Base-by-base conservation (phyloP, 2,329 filamentous ascomycete genomes). In the Grosmannia clavigera region DNA sequence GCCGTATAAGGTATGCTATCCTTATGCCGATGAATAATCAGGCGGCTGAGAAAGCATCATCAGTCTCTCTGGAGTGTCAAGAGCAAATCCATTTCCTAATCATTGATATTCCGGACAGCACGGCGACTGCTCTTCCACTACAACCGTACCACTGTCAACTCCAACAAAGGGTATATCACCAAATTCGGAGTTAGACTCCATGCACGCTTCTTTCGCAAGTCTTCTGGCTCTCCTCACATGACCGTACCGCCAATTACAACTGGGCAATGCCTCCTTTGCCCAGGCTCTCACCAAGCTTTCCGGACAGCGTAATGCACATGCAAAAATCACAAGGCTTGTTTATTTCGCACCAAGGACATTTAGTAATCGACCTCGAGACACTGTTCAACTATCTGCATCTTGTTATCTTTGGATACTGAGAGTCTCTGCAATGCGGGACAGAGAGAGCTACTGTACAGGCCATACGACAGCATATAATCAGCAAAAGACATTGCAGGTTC, bases 361-460 rank as follows among this genome's bases (percentile, higher is more conserved):
- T 82, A 0, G 62, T 70, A 1, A 74, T 80, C 11, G 78, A 81
- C 59, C 62, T 76, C 3, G 74, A 76, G 43, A 75, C 75, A 0
- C 67, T 82, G 2, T 68, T 81, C 43, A 64, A 69, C 50, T 81
- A 81, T 59, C 67, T 81, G 0, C 72, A 76, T 58, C 70, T 79
- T 10, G 67, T 82, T 25, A 75, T 82, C 16, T 75, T 70, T 25
- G 72, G 67, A 0, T 80, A 78, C 59, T 69, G 70, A 22, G 77
- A 81, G 66, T 83, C 80, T 61, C 70, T 82, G 46, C 73, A 71
- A 25, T 82, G 80, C 63, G 76, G 76, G 1, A 76, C 71, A 16
- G 67, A 73, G 46, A 71, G 76, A 38, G 66, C 67, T 0, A 77
- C 74, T 0, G 68, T 70, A 0, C 70, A 77, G 57, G 80, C 73